These are phyloP conservation scores for Diaporthe velutina DNA, from an alignment of 2,329 filamentous ascomycete species.

Conservation along the genomic window DNA sequence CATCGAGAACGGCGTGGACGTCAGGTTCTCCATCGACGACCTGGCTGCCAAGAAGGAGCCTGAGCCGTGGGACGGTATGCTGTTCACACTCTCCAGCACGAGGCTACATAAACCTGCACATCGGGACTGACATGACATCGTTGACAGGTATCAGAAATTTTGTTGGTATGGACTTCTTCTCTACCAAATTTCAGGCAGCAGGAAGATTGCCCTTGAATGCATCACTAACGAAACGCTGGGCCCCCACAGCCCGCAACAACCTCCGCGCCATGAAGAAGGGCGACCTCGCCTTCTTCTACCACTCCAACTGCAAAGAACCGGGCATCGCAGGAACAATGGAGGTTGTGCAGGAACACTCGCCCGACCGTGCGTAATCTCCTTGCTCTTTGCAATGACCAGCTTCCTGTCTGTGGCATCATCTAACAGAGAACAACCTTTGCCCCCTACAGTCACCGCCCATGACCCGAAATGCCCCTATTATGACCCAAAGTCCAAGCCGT, in stretches of 20 bases:
- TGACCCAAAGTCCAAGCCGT: constrained; percentile 79
- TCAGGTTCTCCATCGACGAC: constrained; percentile 95
- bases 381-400: neutral
- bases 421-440: neutral
- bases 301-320: constrained; percentile 91
- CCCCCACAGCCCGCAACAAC: constrained; percentile 79
- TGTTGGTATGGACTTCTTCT: constrained; percentile 39
- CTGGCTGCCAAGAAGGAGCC: constrained; percentile 78
- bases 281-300: constrained; percentile 96
- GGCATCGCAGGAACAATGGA: constrained; percentile 92
- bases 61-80: constrained; percentile 91
- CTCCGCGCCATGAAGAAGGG: constrained; percentile 91
- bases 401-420: neutral
- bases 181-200: neutral
- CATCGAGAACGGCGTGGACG: constrained; percentile 87
- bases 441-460: constrained; percentile 72
- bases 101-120: too few relatives aligned
- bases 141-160: constrained; percentile 52
- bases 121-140: constrained; percentile 37
- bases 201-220: neutral
- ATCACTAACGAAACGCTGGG: neutral
- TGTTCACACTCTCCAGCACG: constrained; percentile 58
- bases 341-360: constrained; percentile 85
- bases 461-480: constrained; percentile 84
- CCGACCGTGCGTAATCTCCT: constrained; percentile 73